Evolutionary conservation across 345 rosid genomes (phyloP).

Genomic region (Gossypium bickii): DNA sequence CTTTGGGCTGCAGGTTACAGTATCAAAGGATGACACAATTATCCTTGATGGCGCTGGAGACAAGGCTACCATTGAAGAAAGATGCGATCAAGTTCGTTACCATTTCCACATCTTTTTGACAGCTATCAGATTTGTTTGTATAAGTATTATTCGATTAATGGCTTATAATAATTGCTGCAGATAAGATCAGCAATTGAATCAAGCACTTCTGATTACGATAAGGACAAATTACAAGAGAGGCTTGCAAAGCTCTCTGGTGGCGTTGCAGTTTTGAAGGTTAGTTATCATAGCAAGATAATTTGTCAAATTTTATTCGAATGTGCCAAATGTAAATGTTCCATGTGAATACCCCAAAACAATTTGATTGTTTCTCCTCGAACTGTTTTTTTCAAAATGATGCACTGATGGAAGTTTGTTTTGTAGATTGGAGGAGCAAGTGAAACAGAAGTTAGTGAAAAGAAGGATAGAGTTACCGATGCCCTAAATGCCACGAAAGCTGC

Average conservation of each 20-base stretch:
- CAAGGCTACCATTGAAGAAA: constrained; percentile 10
- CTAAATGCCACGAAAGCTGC: constrained; percentile 33
- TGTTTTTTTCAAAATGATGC: background rate
- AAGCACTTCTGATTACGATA: constrained; percentile 31
- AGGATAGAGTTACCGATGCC: constrained; percentile 30
- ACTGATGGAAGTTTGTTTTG: background rate
- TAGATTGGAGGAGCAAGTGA: constrained; percentile 37
- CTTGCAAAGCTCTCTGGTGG: constrained; percentile 29
- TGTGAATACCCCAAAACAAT: background rate
- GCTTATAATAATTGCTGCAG: background rate
- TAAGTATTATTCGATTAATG: background rate
- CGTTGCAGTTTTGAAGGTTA: constrained; percentile 28
- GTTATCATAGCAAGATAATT: background rate
- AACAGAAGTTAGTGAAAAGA: constrained; percentile 30
- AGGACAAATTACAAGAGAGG: constrained; percentile 24
- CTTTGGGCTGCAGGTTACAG: background rate
- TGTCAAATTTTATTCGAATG: background rate
- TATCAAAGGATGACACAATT: constrained; percentile 12
- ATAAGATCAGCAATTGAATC: constrained; percentile 7
- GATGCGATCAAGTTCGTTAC: constrained; percentile 12
- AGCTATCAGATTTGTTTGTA: background rate
- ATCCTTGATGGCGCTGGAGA: constrained; percentile 12
- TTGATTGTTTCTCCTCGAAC: background rate
- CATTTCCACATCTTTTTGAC: background rate
- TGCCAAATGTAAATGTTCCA: background rate